Evolutionary conservation across 352 stramenopile genomes (phyloP).

Genomic region (Phytophthora pseudosyringae): DNA sequence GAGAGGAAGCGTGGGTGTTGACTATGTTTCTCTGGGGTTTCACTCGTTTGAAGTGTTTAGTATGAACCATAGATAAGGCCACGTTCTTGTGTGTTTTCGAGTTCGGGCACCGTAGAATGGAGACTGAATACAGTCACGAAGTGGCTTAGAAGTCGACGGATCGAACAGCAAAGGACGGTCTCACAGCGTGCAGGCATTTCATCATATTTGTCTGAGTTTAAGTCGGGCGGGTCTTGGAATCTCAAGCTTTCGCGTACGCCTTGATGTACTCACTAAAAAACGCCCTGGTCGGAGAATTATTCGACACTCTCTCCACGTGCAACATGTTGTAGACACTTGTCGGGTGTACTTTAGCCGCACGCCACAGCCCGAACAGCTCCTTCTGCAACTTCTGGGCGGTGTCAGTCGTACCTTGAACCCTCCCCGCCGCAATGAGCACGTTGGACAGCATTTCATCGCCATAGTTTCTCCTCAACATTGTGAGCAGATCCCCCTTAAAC

Average conservation of each 20-base stretch:
- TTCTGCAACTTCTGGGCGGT: slow-evolving; percentile 5
- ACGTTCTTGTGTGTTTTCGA: too few relatives aligned
- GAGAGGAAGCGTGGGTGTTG: too few relatives aligned
- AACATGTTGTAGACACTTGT: background rate
- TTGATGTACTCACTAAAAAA: slow-evolving; percentile 3
- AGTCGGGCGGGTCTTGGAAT: too few relatives aligned
- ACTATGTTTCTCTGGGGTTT: too few relatives aligned
- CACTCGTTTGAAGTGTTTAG: too few relatives aligned
- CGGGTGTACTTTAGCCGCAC: background rate
- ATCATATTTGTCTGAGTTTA: too few relatives aligned
- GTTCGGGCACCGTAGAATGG: too few relatives aligned
- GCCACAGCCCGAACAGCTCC: background rate
- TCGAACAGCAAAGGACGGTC: too few relatives aligned
- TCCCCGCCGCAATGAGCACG: slow-evolving; percentile 11
- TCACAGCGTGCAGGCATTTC: too few relatives aligned
- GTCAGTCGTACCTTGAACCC: slow-evolving; percentile 2
- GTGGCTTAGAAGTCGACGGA: too few relatives aligned
- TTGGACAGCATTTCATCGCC: background rate
- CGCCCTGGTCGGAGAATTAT: background rate
- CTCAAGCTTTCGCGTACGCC: background rate
- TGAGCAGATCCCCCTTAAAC: background rate
- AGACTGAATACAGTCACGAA: too few relatives aligned
- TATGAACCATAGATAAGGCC: too few relatives aligned
- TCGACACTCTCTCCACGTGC: background rate
- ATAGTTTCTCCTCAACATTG: background rate